phyloP scores from a whole-genome alignment of 108 stramenopile species.

The Schizochytrium sp. region DNA sequence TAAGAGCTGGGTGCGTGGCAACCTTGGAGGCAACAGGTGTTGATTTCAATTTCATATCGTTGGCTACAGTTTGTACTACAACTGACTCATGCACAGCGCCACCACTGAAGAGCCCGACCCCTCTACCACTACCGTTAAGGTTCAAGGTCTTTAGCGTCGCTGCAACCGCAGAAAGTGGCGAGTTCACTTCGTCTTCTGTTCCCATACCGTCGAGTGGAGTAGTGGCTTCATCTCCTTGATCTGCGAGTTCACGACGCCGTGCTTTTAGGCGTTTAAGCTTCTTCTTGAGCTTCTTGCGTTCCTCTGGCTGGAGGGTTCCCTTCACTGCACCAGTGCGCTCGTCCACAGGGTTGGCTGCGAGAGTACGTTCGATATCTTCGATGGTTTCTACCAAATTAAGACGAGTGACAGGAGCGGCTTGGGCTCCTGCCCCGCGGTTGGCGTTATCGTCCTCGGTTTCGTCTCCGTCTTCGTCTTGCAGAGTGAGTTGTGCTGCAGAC shows the following conservation, averaged over 20 bases:
- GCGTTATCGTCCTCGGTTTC: background rate
- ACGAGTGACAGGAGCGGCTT: background rate
- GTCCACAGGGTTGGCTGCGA: background rate
- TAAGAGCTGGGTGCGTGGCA: background rate
- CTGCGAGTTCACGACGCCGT: background rate
- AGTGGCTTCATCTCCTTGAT: background rate
- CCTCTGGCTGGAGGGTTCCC: background rate
- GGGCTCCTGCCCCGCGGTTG: background rate
- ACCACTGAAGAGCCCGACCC: too few species aligned
- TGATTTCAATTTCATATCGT: too few species aligned
- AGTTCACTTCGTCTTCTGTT: background rate
- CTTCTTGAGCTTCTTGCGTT: constrained; percentile 45
- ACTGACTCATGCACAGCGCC: too few species aligned
- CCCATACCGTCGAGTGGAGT: background rate
- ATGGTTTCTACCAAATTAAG: background rate
- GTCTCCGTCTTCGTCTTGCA: background rate
- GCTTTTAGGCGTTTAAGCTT: background rate
- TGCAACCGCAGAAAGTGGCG: background rate
- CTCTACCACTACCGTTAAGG: too few species aligned
- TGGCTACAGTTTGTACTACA: background rate
- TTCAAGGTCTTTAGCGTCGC: background rate
- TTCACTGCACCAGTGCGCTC: background rate
- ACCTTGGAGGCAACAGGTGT: too few species aligned
- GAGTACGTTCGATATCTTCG: background rate
- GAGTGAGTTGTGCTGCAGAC: background rate